Percentiles rank a stretch among this genome's conserved stretches.
phyloP scores from a whole-genome alignment of 805 yeast species.

The Metschnikowia dekortorum region DNA sequence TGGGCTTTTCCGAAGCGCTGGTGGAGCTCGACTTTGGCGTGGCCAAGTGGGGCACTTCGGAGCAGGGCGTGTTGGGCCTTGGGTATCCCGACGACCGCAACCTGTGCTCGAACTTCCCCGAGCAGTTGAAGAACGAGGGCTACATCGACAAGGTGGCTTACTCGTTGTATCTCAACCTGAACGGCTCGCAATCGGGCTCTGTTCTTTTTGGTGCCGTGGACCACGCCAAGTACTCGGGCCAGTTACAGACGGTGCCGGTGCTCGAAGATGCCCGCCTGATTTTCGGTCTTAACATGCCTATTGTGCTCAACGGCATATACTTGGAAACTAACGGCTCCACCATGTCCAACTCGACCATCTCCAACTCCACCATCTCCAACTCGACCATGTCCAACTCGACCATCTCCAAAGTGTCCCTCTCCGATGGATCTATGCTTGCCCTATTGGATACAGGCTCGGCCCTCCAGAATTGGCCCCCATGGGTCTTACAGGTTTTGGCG shows the following conservation, averaged over 20 bases:
- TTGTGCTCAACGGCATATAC: slow-evolving; percentile 1
- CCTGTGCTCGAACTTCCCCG: slow-evolving; percentile 63
- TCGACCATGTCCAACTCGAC: not conserved
- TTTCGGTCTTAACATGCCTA: slow-evolving; percentile 21
- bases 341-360: not conserved
- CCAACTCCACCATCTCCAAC: too few species aligned
- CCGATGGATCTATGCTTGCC: too few species aligned
- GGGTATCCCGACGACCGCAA: slow-evolving; percentile 63
- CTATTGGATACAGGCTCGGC: too few species aligned
- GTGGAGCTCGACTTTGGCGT: slow-evolving; percentile 47
- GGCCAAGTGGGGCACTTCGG: too few species aligned
- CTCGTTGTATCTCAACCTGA: slow-evolving; percentile 55
- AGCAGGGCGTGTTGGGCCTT: slow-evolving; percentile 56
- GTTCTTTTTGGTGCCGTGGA: slow-evolving; percentile 42
- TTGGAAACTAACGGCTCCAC: not conserved
- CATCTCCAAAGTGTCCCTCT: too few species aligned
- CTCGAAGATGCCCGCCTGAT: slow-evolving; percentile 13
- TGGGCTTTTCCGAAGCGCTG: slow-evolving; percentile 46
- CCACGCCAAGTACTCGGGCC: slow-evolving; percentile 30
- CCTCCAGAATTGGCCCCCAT: not conserved
- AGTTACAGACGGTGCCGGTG: slow-evolving; percentile 33
- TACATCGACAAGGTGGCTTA: slow-evolving; percentile 51
- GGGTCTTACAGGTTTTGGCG: not conserved
- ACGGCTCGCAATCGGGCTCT: slow-evolving; percentile 25
- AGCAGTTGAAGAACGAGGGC: slow-evolving; percentile 53